Percentiles rank a stretch among this genome's conserved stretches.
Conservation (phyloP, 805 yeast genomes). For the Starmerella stigmatis region DNA sequence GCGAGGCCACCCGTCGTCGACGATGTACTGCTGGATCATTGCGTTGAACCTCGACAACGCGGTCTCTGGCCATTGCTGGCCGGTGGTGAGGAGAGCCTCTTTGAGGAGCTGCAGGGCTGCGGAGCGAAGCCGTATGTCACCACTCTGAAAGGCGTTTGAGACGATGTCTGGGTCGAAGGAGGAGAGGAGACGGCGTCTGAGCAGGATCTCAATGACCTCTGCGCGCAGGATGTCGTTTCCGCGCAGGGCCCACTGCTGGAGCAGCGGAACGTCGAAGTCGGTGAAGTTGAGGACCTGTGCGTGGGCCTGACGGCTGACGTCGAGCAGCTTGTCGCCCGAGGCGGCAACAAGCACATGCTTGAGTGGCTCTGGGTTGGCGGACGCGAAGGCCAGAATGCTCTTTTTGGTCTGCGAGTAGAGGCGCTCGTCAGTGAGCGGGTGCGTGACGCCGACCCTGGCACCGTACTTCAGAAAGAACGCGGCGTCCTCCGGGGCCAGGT, state of each 20-base stretch:
- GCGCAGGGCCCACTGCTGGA: constrained; percentile 47
- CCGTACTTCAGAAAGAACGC: constrained; percentile 47
- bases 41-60: constrained; percentile 7
- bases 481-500: constrained; percentile 47
- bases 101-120: constrained; percentile 39
- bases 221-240: constrained; percentile 38
- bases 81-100: background rate
- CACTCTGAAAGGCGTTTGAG: constrained; percentile 15
- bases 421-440: constrained; percentile 36
- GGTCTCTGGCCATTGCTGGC: background rate
- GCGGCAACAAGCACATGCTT: constrained; percentile 48
- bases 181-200: constrained; percentile 42
- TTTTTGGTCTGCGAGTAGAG: constrained; percentile 38
- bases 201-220: constrained; percentile 10
- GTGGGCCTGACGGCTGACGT: constrained; percentile 42
- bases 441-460: constrained; percentile 11
- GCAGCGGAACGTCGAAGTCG: constrained; percentile 33
- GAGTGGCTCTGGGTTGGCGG: constrained; percentile 26
- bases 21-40: constrained; percentile 23
- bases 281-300: constrained; percentile 41
- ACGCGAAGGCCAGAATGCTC: constrained; percentile 35
- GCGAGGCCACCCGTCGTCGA: constrained; percentile 30
- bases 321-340: constrained; percentile 47
- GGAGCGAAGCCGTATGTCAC: constrained; percentile 42
- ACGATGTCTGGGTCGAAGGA: constrained; percentile 43